A percentile compares a stretch with the other conserved stretches of the same genome.
Evolutionary conservation across 2,329 filamentous ascomycete species (phyloP).

Genomic region (Neonectria hederae): DNA sequence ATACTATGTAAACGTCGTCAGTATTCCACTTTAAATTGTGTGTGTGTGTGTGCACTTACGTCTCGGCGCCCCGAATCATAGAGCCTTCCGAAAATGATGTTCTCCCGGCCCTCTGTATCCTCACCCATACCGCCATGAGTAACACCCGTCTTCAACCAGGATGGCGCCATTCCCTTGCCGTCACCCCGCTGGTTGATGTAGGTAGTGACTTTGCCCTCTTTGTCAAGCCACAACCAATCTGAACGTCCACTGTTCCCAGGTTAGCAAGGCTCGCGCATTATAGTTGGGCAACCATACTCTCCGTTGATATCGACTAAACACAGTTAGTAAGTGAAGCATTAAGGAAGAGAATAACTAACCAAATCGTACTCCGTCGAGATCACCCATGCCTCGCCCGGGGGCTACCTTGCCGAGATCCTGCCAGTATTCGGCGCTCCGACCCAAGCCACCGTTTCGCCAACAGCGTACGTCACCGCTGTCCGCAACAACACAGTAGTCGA

Average conservation of each 20-base stretch:
- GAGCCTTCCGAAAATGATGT: neutral
- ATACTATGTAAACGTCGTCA: neutral
- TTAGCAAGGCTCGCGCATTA: neutral
- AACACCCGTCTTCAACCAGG: neutral
- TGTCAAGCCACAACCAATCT: neutral
- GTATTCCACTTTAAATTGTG: too few species aligned
- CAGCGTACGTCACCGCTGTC: neutral
- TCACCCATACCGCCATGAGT: neutral
- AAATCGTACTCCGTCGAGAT: neutral
- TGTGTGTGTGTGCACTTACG: neutral
- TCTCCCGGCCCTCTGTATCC: neutral
- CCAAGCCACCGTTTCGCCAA: constrained; percentile 1
- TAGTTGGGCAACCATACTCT: neutral
- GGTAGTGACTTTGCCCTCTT: neutral
- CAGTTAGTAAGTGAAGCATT: neutral
- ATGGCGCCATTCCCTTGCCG: neutral
- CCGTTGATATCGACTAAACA: neutral
- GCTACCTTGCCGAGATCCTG: neutral
- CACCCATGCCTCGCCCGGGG: neutral
- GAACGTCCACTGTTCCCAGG: neutral
- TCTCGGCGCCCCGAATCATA: neutral
- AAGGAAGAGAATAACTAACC: neutral
- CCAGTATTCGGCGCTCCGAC: constrained; percentile 35
- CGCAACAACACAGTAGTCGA: neutral
- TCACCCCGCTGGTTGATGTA: neutral